Percentiles rank a stretch among this genome's conserved stretches.
Evolutionary conservation across 768 basidiomycete species (phyloP).

Genomic region (Mycena haematopus): DNA sequence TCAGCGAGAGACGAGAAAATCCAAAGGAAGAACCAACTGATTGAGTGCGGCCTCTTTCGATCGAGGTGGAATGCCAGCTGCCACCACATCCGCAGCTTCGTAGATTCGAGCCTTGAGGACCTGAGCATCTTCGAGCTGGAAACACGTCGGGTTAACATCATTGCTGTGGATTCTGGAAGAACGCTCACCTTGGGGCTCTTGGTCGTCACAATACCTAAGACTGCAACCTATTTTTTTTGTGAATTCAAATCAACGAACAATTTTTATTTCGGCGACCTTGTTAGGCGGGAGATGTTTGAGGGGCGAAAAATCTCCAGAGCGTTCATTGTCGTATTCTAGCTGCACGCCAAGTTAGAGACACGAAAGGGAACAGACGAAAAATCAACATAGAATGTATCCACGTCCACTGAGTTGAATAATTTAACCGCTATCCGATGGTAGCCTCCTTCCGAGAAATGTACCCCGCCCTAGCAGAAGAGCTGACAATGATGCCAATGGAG

Average conservation of each 20-base stretch:
- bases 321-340: conserved; percentile 73
- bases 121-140: conserved; percentile 56
- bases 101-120: conserved; percentile 56
- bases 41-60: conserved; percentile 57
- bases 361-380: conserved; percentile 1
- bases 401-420: conserved; percentile 64
- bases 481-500: conserved; percentile 7
- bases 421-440: conserved; percentile 61
- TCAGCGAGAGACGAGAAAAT: conserved; percentile 7
- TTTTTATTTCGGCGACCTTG: conserved; percentile 35
- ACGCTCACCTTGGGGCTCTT: conserved; percentile 50
- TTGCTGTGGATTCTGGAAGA: background rate
- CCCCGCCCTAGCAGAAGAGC: conserved; percentile 39
- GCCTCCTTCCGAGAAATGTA: conserved; percentile 66
- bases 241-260: too few species aligned
- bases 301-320: conserved; percentile 65
- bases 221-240: conserved; percentile 32
- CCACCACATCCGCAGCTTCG: conserved; percentile 58
- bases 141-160: background rate
- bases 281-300: conserved; percentile 56
- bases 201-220: conserved; percentile 57
- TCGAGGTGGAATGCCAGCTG: conserved; percentile 48
- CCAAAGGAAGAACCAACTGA: conserved; percentile 45
- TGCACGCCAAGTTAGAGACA: conserved; percentile 33
- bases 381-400: conserved; percentile 59